Evolutionary conservation across 2,329 filamentous ascomycete genomes (phyloP), one percentile per base, ranked within the genome.

Genomic region (Hymenoscyphus occultus): DNA sequence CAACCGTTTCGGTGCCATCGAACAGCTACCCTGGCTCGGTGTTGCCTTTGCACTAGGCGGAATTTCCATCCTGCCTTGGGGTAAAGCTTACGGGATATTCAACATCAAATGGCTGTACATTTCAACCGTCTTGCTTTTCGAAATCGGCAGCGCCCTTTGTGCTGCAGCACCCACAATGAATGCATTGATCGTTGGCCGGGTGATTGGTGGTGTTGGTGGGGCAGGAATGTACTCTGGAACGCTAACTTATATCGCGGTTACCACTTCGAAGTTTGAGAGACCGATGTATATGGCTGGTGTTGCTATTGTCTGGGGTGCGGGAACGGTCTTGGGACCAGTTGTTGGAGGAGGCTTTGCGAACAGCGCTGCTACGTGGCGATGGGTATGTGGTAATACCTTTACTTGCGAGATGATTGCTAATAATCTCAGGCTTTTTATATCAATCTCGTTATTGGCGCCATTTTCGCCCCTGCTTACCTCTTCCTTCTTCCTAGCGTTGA

Each of bases 401-500:
- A 22, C 2, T 12, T 42, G 40, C 12, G 40, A 42, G 9, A 1
- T 42, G n/a, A 42, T 42, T 42, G 40, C 40, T 42, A 42, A 42
- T 42, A 14, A 2, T n/a, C 13, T 42, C 1, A 42, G 40, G 40
- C 75, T 0, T 83, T 83, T 63, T 88, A 88, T 69, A 81, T 87
- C 75, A 87, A 87, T 68, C 76, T 86, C 0, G 74, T 82, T 58
- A 77, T 82, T 0, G 83, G 75, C 7, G 80, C 69, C 40, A 72
- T 74, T 2, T 77, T 76, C 16, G 73, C 76, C 28, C 66, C 74
- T 1, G 75, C 81, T 32, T 69, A 80, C 39, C 65, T 82, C 67
- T 77, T 78, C 16, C 51, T 56, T n/a, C 51, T 56, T 31, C 51
- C 51, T 16, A 31, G 51, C 51, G 10, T 56, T n/a, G 28, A 56